Evolutionary conservation across 2,329 filamentous ascomycete species (phyloP), one percentile per base, ranked within the genome.

Genomic region (Diaporthe citri): DNA sequence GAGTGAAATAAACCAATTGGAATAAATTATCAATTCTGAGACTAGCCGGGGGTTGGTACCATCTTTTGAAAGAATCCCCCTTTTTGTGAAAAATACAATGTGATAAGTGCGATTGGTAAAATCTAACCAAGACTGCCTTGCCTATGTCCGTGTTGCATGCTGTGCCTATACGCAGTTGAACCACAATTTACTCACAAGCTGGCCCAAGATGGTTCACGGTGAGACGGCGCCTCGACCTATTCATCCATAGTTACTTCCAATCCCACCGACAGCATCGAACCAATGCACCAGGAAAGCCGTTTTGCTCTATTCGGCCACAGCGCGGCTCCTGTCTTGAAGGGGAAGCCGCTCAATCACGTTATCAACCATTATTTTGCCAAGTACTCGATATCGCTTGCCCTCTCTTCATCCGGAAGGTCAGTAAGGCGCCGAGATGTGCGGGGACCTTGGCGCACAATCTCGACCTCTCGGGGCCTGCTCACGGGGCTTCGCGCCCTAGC

Each of bases 381-480:
- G 62, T 67, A 10, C 31, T 67, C 31, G 13, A 67, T 52, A 67
- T 67, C 31, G 17, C 46, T 31, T 67, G 62, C 62, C 1, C 13
- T 28, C 62, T 67, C 62, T 67, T 52, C 31, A 67, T 67, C 62
- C 46, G 62, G 62, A 67, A 67, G 62, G 62, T 67, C 46, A 67
- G 46, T 52, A 52, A 67, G 62, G 1, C n/a, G 62, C 62, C 62
- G 31, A 67, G 62, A 52, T 36, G 22, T 67, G 62, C 46, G 62
- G 62, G 46, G 25, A 28, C 22, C 62, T 67, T 67, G 62, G 62
- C 46, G 22, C 22, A 22, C 31, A 25, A 6, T 67, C 46, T 52
- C 31, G 62, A 66, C 31, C 46, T 52, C 9, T 67, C 20, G 9
- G 31, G 22, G 28, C 13, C 62, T 34, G 62, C 62, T 67, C 36